Evolutionary conservation across 768 basidiomycete genomes (phyloP).

Genomic region (Gloeophyllum trabeum): DNA sequence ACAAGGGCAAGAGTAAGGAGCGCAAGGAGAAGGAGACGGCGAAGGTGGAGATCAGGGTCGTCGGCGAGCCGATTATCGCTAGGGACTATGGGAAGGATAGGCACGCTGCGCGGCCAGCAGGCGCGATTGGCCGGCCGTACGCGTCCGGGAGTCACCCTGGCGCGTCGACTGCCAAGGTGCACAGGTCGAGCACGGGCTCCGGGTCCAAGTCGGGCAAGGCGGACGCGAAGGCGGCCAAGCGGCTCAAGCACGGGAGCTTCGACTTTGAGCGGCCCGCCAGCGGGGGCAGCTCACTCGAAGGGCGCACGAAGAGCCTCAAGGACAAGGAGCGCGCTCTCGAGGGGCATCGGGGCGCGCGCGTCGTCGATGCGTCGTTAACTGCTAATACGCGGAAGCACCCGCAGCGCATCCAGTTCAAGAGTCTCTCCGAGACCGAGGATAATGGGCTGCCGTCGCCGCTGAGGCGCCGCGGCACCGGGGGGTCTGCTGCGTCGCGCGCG

Average conservation of each 20-base stretch:
- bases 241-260: conserved; percentile 61
- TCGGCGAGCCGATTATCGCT: conserved; percentile 4
- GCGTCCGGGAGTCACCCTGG: no score
- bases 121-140: no score
- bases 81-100: no score
- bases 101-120: no score
- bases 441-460: neutral
- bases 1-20: conserved; percentile 1
- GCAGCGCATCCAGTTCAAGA: neutral
- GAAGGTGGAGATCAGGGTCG: conserved; percentile 11
- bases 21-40: conserved; percentile 12
- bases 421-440: neutral
- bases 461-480: no score
- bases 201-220: neutral
- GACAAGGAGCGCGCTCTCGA: neutral
- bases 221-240: conserved; percentile 3
- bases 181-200: neutral
- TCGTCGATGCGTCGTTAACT: neutral
- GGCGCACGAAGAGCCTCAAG: neutral
- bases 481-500: no score
- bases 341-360: neutral
- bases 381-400: neutral
- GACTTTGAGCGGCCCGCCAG: conserved; percentile 56
- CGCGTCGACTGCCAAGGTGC: no score
- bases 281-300: neutral